These are phyloP conservation scores for Ustilago shanxiensis DNA, from an alignment of 1,284 basidiomycete species.

Conservation along the genomic window DNA sequence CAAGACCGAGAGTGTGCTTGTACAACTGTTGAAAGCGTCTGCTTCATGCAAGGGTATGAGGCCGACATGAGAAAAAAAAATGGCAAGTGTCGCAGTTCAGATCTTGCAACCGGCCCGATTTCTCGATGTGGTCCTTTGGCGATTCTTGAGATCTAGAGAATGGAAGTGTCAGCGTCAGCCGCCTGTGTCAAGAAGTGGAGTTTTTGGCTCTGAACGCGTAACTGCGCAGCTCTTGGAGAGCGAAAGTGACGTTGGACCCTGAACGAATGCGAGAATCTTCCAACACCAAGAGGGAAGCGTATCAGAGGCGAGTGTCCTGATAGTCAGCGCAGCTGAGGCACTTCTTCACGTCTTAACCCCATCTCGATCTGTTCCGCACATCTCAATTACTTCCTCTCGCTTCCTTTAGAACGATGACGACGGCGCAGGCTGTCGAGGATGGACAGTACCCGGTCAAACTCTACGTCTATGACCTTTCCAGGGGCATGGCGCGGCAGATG, in stretches of 20 bases:
- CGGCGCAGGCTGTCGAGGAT: conserved; percentile 10
- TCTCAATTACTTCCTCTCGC: neutral
- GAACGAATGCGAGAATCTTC: neutral
- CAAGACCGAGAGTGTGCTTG: neutral
- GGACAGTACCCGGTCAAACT: conserved; percentile 72
- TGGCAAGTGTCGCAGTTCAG: neutral
- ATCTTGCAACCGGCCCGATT: neutral
- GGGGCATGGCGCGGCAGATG: conserved; percentile 82
- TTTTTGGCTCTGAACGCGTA: neutral
- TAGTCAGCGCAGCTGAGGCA: too few relatives aligned
- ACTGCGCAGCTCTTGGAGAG: neutral
- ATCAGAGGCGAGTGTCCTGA: too few relatives aligned
- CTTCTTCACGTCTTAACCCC: too few relatives aligned
- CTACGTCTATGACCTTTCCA: conserved; percentile 90
- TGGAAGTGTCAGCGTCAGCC: too few relatives aligned
- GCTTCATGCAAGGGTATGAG: conserved; percentile 3
- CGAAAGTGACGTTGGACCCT: conserved; percentile 1
- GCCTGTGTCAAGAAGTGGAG: too few relatives aligned
- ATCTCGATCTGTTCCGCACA: too few relatives aligned
- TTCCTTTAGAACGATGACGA: conserved; percentile 10
- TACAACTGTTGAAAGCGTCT: conserved; percentile 6
- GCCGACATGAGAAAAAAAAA: conserved; percentile 21
- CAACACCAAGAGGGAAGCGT: neutral
- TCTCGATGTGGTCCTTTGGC: neutral
- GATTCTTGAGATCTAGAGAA: neutral